Conservation (phyloP, 2,329 filamentous ascomycete species). For the Venturiaceae sp. region DNA sequence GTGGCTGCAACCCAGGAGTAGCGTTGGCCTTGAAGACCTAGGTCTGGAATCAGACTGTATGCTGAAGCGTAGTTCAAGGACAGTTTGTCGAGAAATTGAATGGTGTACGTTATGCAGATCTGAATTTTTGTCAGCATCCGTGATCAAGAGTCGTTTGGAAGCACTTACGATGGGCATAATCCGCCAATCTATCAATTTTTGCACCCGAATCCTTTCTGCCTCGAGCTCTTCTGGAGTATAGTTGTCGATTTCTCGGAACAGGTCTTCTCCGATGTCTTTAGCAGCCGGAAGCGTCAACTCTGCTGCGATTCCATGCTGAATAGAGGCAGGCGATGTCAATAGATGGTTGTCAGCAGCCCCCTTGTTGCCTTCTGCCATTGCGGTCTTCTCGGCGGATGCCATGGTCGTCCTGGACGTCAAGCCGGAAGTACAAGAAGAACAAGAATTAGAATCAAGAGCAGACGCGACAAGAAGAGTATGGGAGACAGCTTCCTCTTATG, state of each 20-base stretch:
- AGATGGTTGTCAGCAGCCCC: neutral
- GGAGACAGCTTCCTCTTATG: neutral
- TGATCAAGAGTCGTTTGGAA: too few relatives aligned
- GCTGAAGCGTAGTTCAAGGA: constrained; percentile 31
- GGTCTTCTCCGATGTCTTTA: constrained; percentile 32
- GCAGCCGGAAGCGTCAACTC: neutral
- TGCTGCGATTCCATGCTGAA: neutral
- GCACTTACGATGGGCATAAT: constrained; percentile 35
- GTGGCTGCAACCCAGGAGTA: constrained; percentile 32
- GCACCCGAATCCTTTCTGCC: constrained; percentile 29
- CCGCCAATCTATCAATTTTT: constrained; percentile 35
- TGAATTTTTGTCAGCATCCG: constrained; percentile 8
- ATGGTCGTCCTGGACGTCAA: neutral
- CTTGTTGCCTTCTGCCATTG: neutral
- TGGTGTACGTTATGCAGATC: constrained; percentile 17
- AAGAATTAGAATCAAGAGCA: neutral
- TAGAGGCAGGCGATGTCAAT: neutral
- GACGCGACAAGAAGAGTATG: neutral
- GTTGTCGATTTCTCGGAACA: constrained; percentile 35
- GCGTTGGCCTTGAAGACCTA: constrained; percentile 20
- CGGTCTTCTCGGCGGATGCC: neutral
- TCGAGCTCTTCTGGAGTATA: constrained; percentile 34
- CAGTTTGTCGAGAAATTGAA: constrained; percentile 34
- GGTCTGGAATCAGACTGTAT: constrained; percentile 25
- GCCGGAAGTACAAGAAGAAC: neutral